Percentiles rank a stretch among this genome's conserved stretches.
Conservation (phyloP, 1,284 basidiomycete genomes). For the Mycena citricolor region DNA sequence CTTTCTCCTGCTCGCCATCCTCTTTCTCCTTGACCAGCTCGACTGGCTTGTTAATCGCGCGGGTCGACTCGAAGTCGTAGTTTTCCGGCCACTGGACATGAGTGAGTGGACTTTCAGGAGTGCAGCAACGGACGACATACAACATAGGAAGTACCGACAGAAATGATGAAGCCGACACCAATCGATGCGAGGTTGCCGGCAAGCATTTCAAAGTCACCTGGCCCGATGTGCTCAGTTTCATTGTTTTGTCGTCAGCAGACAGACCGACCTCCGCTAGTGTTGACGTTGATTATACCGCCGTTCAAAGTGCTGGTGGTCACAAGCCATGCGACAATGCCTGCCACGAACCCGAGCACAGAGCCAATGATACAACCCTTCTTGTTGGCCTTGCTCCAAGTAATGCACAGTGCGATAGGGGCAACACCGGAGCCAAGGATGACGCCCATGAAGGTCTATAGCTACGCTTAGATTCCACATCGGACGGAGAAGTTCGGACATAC, state of each 20-base stretch:
- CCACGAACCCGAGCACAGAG: conserved; percentile 67
- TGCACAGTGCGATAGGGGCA: conserved; percentile 80
- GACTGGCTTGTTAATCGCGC: conserved; percentile 63
- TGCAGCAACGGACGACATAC: conserved; percentile 36
- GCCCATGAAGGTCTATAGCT: conserved; percentile 83
- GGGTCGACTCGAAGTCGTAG: conserved; percentile 78
- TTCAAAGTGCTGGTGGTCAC: conserved; percentile 78
- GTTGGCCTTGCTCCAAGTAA: conserved; percentile 84
- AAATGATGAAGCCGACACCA: conserved; percentile 77
- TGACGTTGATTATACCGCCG: conserved; percentile 70
- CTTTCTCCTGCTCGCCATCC: conserved; percentile 33
- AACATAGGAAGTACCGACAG: conserved; percentile 61
- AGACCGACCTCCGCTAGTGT: conserved; percentile 51
- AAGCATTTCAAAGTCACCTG: conserved; percentile 79
- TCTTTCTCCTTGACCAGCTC: conserved; percentile 26
- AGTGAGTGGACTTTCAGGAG: conserved; percentile 1
- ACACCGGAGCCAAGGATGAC: conserved; percentile 85
- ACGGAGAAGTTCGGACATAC: conserved; percentile 44
- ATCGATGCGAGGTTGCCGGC: conserved; percentile 89
- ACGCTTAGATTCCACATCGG: no score
- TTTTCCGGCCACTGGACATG: conserved; percentile 83
- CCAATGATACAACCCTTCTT: conserved; percentile 78
- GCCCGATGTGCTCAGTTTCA: conserved; percentile 28
- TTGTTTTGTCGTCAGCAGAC: conserved; percentile 10
- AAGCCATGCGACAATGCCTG: conserved; percentile 80